phyloP scores from a whole-genome alignment of 2,329 filamentous ascomycete genomes.

The Lasiodiplodia theobromae region DNA sequence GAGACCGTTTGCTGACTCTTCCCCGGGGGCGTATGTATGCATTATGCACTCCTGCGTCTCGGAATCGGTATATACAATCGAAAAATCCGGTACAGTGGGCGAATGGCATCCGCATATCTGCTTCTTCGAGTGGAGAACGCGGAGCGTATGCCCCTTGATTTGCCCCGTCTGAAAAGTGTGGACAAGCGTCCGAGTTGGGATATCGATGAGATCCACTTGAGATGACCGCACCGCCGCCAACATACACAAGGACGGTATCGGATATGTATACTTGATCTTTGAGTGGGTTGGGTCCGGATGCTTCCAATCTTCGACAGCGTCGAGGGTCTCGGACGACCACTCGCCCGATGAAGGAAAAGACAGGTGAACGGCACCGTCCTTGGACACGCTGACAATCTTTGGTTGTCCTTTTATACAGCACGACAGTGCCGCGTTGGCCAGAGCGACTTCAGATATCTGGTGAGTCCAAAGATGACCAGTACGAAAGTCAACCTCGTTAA shows the following conservation, averaged over 20 bases:
- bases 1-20: constrained; percentile 57
- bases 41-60: constrained; percentile 69
- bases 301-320: constrained; percentile 36
- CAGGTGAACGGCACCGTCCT: constrained; percentile 44
- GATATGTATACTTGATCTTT: constrained; percentile 65
- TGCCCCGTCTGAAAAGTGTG: constrained; percentile 67
- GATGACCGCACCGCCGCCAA: constrained; percentile 67
- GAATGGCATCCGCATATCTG: constrained; percentile 62
- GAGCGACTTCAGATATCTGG: constrained; percentile 38
- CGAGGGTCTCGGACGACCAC: constrained; percentile 43
- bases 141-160: constrained; percentile 66
- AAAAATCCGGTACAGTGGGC: constrained; percentile 67
- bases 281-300: constrained; percentile 44
- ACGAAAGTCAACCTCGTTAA: constrained; percentile 65
- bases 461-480: constrained; percentile 45
- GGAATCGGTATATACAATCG: constrained; percentile 67
- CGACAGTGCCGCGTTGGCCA: constrained; percentile 42
- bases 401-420: constrained; percentile 38
- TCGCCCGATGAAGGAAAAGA: constrained; percentile 37
- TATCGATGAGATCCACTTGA: constrained; percentile 68
- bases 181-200: constrained; percentile 63
- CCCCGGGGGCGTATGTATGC: constrained; percentile 66
- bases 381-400: constrained; percentile 44
- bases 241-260: constrained; percentile 63
- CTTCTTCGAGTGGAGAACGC: constrained; percentile 64